Conservation (phyloP, 2,329 filamentous ascomycete genomes). For the Mycosphaerella sp. region DNA sequence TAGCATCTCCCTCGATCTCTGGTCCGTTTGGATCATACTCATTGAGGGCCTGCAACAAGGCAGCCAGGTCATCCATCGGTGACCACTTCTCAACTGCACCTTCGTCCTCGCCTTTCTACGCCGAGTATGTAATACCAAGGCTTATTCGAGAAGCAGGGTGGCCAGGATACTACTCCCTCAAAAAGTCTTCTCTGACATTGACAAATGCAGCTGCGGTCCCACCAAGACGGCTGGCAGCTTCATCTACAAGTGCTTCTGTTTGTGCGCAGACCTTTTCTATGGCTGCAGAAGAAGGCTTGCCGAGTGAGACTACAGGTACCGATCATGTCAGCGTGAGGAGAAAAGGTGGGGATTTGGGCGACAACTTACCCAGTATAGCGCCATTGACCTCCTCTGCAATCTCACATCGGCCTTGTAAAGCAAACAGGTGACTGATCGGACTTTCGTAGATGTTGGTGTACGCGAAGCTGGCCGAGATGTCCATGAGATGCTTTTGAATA, state of each 20-base stretch:
- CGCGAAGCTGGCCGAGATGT: constrained; percentile 83
- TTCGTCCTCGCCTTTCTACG: not conserved
- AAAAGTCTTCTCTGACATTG: constrained; percentile 53
- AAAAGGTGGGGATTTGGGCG: constrained; percentile 2
- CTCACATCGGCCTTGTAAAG: constrained; percentile 63
- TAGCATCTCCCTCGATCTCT: not conserved
- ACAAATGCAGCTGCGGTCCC: constrained; percentile 62
- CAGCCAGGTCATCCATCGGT: not conserved
- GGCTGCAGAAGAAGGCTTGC: constrained; percentile 80
- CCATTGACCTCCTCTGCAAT: constrained; percentile 93
- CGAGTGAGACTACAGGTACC: constrained; percentile 63
- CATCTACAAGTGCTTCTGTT: constrained; percentile 77
- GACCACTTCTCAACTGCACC: not conserved
- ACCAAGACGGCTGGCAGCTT: constrained; percentile 59
- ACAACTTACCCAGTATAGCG: constrained; percentile 71
- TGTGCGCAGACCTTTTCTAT: constrained; percentile 81
- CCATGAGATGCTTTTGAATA: constrained; percentile 65
- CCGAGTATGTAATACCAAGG: not conserved
- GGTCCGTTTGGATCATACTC: not conserved
- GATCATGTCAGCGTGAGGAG: constrained; percentile 26
- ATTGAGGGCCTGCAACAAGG: not conserved
- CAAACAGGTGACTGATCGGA: constrained; percentile 70
- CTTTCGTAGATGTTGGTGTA: constrained; percentile 76
- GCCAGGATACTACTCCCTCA: constrained; percentile 13
- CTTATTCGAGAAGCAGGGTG: not conserved